These are phyloP conservation scores for Abortiporus biennis DNA, from an alignment of 1,284 basidiomycete genomes.

Conservation along the genomic window DNA sequence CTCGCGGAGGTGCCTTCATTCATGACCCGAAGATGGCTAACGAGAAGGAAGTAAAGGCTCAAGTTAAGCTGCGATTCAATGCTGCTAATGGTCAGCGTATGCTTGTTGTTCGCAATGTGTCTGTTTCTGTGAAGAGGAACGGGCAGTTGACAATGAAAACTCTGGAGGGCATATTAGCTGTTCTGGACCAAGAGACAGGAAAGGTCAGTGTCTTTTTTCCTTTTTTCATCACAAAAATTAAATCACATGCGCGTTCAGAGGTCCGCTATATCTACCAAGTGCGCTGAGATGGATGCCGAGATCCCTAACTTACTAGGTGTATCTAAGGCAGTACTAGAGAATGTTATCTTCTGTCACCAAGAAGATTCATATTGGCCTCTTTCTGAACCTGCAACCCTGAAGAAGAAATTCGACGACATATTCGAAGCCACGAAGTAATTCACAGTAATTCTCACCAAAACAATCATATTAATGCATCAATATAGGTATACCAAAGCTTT, in stretches of 20 bases:
- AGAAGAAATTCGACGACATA: constrained; percentile 99
- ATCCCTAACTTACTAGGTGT: constrained; percentile 93
- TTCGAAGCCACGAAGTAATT: constrained; percentile 93
- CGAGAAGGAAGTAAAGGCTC: constrained; percentile 97
- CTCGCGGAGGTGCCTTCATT: constrained; percentile 95
- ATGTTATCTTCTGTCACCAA: constrained; percentile 99
- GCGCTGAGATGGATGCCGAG: constrained; percentile 93
- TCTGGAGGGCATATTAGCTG: constrained; percentile 84
- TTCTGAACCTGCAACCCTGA: constrained; percentile 84
- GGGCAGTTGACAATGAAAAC: constrained; percentile 94
- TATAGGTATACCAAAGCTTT: constrained; percentile 93
- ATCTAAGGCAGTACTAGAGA: constrained; percentile 94
- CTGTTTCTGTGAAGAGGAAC: constrained; percentile 90
- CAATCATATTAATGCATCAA: not conserved
- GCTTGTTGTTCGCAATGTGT: constrained; percentile 91
- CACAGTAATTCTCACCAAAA: not conserved
- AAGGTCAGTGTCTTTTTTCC: constrained; percentile 50
- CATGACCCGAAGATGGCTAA: constrained; percentile 99
- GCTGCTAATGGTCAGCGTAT: constrained; percentile 86
- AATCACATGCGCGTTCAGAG: constrained; percentile 42
- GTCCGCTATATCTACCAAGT: constrained; percentile 89
- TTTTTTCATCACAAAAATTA: constrained; percentile 6
- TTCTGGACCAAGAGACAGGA: constrained; percentile 59
- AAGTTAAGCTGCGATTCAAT: constrained; percentile 91
- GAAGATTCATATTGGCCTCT: constrained; percentile 99